Base-by-base conservation (phyloP, 345 rosid genomes). In the Moricandia arvensis region DNA sequence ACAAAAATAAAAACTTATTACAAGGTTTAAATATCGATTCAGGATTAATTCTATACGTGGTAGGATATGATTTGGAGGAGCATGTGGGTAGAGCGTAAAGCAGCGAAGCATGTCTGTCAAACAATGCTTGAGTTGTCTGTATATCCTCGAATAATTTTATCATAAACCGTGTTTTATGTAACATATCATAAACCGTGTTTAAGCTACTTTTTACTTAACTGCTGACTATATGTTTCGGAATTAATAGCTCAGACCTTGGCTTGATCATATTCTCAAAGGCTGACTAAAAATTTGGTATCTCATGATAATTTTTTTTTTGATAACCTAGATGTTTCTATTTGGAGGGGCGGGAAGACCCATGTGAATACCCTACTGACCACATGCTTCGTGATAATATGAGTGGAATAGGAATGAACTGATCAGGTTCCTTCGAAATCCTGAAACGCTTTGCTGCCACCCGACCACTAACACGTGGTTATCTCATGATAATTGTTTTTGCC, bases 41-140 rank as follows among this genome's bases (percentile, higher is more conserved):
- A 54, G 33, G 26, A 37, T 16, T 30, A 67, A 53, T 8, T 8
- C 4, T 13, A 54, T 61, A 65, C 72, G 71, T 71, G 68, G 72
- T n/a, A 0, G n/a, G 43, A 47, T 55, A 45, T 65, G 77, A 51
- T 78, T 66, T 16, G 73, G 73, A 47, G 38, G 15, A 66, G 59
- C 73, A 72, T 66, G 65, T 72, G 77, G 63, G 57, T 70, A n/a
- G 4, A 6, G 55, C n/a, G n/a, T n/a, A n/a, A n/a, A n/a, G n/a
- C n/a, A n/a, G n/a, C n/a, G n/a, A n/a, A n/a, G n/a, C n/a, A n/a
- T n/a, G n/a, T n/a, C n/a, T n/a, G n/a, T n/a, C n/a, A n/a, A n/a
- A n/a, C n/a, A n/a, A n/a, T n/a, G n/a, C n/a, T n/a, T 29, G 31
- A 2, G 31, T 29, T 29, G 3, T 29, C 1, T 29, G 31, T 29